Conservation (phyloP, 108 stramenopile genomes). For the Conticribra guillardii region DNA sequence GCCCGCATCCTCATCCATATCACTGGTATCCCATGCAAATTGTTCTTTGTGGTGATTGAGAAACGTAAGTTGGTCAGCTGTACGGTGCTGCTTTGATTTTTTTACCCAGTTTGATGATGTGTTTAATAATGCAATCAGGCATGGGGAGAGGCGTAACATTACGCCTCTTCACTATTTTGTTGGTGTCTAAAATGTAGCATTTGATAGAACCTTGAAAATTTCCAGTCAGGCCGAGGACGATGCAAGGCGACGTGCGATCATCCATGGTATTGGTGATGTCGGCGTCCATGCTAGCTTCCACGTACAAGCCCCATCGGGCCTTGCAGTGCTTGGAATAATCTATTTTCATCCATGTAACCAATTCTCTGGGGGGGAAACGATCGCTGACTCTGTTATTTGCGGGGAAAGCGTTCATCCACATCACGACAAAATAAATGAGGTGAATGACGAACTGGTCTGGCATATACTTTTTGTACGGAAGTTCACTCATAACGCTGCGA, state of each 20-base stretch:
- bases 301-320: constrained; percentile 26
- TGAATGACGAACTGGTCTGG: constrained; percentile 13
- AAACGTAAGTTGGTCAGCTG: neutral
- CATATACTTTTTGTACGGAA: constrained; percentile 10
- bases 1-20: neutral
- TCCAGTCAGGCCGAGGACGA: constrained; percentile 16
- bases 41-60: constrained; percentile 1
- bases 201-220: constrained; percentile 45
- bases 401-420: constrained; percentile 36
- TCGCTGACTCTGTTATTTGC: constrained; percentile 19
- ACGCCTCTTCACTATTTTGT: constrained; percentile 16
- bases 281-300: constrained; percentile 26
- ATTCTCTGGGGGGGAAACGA: constrained; percentile 8
- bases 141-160: constrained; percentile 23
- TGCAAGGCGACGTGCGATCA: constrained; percentile 6
- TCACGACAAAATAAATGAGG: constrained; percentile 14
- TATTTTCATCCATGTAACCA: constrained; percentile 10
- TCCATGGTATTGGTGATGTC: constrained; percentile 13
- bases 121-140: constrained; percentile 27
- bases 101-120: too few relatives aligned
- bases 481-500: neutral
- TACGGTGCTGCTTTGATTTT: neutral
- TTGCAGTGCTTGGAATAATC: constrained; percentile 36
- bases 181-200: constrained; percentile 21
- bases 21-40: neutral